These are phyloP conservation scores for Acanthamoeba castellanii DNA, from an alignment of 208 protist genomes.

Conservation along the genomic window DNA sequence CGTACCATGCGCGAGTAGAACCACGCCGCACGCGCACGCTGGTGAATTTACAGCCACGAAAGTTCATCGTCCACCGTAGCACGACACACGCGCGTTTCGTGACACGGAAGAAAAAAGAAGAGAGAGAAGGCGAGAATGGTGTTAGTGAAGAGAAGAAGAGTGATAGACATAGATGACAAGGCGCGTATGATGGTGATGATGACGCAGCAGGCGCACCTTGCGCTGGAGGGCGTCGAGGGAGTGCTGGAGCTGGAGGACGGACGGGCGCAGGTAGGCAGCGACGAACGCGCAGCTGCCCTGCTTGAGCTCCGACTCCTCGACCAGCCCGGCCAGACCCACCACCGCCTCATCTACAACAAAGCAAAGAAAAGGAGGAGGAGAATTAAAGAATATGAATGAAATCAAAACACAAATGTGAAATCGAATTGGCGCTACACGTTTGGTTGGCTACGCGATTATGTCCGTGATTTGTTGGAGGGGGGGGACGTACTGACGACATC, in stretches of 20 bases:
- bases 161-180: too few relatives aligned
- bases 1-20: conserved; percentile 19
- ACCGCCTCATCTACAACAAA: neutral
- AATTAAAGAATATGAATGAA: too few relatives aligned
- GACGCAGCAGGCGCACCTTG: neutral
- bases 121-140: neutral
- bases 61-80: too few relatives aligned
- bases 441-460: neutral
- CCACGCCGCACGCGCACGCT: neutral
- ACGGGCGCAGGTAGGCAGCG: neutral
- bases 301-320: conserved; percentile 5
- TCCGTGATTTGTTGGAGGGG: neutral
- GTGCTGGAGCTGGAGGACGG: neutral
- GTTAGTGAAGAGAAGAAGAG: neutral
- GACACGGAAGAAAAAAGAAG: too few relatives aligned
- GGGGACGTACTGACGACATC: neutral
- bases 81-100: too few relatives aligned
- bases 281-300: neutral
- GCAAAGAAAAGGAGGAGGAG: too few relatives aligned
- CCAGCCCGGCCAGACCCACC: neutral
- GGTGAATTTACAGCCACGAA: too few relatives aligned
- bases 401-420: too few relatives aligned
- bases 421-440: too few relatives aligned
- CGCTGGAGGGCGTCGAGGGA: neutral
- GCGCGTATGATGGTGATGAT: too few relatives aligned